A percentile compares a stretch with the other conserved stretches of the same genome.
Evolutionary conservation across 116 monocot genomes (phyloP).

Genomic region (Phalaenopsis hybrid): DNA sequence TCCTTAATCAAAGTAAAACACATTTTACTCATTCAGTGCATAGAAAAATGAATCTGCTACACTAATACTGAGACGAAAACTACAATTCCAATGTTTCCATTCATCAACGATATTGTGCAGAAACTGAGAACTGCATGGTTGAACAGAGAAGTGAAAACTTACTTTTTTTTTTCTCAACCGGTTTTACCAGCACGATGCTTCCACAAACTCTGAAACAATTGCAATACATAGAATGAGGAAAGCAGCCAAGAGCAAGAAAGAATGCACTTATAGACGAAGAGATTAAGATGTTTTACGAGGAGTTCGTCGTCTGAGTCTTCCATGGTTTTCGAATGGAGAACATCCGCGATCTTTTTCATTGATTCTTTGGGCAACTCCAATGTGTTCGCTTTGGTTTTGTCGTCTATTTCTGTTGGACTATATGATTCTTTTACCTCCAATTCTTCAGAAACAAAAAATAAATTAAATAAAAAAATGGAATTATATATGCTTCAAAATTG

Average conservation of each 20-base stretch:
- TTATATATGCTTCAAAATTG: too few species aligned
- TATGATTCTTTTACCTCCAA: conserved; percentile 7
- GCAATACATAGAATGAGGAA: neutral
- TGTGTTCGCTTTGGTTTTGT: neutral
- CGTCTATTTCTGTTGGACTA: neutral
- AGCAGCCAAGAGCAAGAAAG: neutral
- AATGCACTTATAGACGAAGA: neutral
- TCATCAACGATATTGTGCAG: too few species aligned
- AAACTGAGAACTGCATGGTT: too few species aligned
- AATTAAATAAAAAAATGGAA: too few species aligned
- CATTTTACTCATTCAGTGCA: too few species aligned
- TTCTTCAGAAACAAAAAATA: conserved; percentile 7
- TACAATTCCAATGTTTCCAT: too few species aligned
- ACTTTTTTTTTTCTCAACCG: neutral
- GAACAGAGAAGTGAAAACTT: too few species aligned
- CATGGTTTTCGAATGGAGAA: neutral
- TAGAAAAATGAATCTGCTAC: too few species aligned
- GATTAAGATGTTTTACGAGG: conserved; percentile 24
- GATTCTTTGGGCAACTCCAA: neutral
- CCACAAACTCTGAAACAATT: conserved; percentile 1
- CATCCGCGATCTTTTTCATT: too few species aligned
- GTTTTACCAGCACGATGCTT: neutral
- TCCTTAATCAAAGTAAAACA: too few species aligned
- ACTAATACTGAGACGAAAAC: too few species aligned
- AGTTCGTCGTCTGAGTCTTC: conserved; percentile 34